Base-by-base conservation (phyloP, 2,329 filamentous ascomycete species). In the Pseudovirgaria hyperparasitica region DNA sequence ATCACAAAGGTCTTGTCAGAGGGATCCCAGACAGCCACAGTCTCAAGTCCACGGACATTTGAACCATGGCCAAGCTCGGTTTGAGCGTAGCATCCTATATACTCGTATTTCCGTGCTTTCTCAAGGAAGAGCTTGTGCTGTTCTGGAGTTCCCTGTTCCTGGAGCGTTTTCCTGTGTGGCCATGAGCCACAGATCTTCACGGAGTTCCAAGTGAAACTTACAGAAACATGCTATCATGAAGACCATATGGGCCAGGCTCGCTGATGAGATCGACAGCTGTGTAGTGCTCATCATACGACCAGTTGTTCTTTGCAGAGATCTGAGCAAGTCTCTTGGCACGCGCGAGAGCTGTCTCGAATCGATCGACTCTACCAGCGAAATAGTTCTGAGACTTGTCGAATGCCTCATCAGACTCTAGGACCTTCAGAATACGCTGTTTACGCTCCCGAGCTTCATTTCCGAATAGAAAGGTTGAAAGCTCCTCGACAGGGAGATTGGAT, bases 341-440 rank as follows among this genome's bases (percentile, higher is more conserved):
- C 5, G 71, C 77, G 29, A 87, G 60, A 2, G 80, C 70, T 18
- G 67, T 70, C 46, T 81, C 69, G 42, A 85, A 74, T 25, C 73
- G 67, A 35, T 80, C 76, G 15, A 70, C 63, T 23, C 80, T 63
- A 22, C 78, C 77, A 38, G 71, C 65, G 49, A 80, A 81, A 55
- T 82, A 82, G 48, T 84, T 82, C 37, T 78, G 72, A 3, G 72
- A 72, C 57, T 85, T 86, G 54, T 85, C 76, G 39, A 86, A 85
- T 30, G 82, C 65, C 27, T 70, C 68, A 32, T 86, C 76, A 0
- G 63, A 50, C 40, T 74, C 59, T 5, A 86, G 63, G n/a, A 82
- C 63, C 25, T 66, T 55, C 5, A 82, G 57, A 16, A 86, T 63
- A 14, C 58, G 58, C 2, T 67, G 55, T 41, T 76, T 73, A 22